These are phyloP conservation scores for Lachnellula hyalina DNA, from an alignment of 2,329 filamentous ascomycete genomes.

Conservation along the genomic window DNA sequence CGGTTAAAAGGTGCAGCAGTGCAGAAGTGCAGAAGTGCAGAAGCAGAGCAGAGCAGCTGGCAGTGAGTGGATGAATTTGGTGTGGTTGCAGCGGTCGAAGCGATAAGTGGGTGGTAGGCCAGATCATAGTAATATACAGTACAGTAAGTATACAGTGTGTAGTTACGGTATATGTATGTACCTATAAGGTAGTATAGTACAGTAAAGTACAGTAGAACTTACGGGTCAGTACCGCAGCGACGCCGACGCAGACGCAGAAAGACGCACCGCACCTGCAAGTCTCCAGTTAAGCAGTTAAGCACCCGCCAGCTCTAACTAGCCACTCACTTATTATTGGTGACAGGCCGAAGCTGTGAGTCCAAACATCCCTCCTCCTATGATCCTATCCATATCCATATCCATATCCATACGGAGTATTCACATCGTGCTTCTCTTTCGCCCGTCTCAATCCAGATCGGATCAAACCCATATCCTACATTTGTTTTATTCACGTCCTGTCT, in stretches of 20 bases:
- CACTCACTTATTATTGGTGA: constrained; percentile 11
- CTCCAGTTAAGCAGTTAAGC: constrained; percentile 21
- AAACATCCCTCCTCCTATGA: constrained; percentile 17
- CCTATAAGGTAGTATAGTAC: too few relatives aligned
- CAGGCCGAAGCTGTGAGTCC: constrained; percentile 20
- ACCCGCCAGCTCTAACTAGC: constrained; percentile 18
- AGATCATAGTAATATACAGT: not conserved
- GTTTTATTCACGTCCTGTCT: not conserved
- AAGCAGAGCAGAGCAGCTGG: not conserved
- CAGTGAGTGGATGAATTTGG: not conserved
- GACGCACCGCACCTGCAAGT: constrained; percentile 23
- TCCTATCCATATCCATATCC: constrained; percentile 3
- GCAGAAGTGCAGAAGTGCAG: constrained; percentile 1
- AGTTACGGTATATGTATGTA: not conserved
- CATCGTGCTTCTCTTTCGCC: not conserved
- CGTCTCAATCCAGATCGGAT: not conserved
- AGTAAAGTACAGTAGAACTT: too few relatives aligned
- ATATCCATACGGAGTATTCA: not conserved
- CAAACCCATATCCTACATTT: not conserved
- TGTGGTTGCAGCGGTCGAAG: constrained; percentile 20
- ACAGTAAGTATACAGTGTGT: not conserved
- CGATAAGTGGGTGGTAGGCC: constrained; percentile 14
- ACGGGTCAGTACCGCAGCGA: not conserved
- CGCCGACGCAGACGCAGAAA: not conserved
- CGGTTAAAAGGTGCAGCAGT: constrained; percentile 12